These are phyloP conservation scores for Edaphochlamys debaryana DNA, from an alignment of 139 green algal species.

Conservation along the genomic window DNA sequence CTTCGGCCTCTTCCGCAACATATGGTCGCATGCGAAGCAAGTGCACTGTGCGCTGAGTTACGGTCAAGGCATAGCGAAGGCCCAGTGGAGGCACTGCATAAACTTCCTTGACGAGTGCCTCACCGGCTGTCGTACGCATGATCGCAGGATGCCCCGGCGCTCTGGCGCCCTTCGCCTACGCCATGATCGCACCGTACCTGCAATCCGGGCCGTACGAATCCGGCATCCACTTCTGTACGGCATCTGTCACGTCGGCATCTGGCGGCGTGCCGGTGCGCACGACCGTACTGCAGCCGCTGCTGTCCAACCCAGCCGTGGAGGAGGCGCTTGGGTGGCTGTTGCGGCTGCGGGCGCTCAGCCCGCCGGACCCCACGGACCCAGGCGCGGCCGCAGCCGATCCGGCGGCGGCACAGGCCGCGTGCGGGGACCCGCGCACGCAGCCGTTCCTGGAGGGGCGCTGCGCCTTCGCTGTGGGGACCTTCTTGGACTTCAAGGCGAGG, in stretches of 20 bases:
- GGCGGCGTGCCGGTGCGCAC: too few relatives aligned
- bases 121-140: neutral
- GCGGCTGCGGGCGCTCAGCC: neutral
- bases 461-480: neutral
- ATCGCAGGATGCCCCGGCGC: slow-evolving; percentile 3
- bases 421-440: neutral
- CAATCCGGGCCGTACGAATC: neutral
- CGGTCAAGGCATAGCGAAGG: neutral
- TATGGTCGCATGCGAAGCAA: too few relatives aligned
- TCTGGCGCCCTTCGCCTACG: neutral
- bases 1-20: neutral
- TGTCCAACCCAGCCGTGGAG: neutral
- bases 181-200: slow-evolving; percentile 6
- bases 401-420: neutral
- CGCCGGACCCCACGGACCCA: neutral
- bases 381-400: too few relatives aligned
- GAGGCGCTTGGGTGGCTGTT: slow-evolving; percentile 5
- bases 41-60: neutral
- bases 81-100: neutral
- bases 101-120: neutral
- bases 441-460: slow-evolving; percentile 19
- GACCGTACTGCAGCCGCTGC: neutral
- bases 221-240: neutral
- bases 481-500: slow-evolving; percentile 17
- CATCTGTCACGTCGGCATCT: neutral